Base-by-base conservation (phyloP, 2,329 filamentous ascomycete species). In the Leptographium lundbergii region DNA sequence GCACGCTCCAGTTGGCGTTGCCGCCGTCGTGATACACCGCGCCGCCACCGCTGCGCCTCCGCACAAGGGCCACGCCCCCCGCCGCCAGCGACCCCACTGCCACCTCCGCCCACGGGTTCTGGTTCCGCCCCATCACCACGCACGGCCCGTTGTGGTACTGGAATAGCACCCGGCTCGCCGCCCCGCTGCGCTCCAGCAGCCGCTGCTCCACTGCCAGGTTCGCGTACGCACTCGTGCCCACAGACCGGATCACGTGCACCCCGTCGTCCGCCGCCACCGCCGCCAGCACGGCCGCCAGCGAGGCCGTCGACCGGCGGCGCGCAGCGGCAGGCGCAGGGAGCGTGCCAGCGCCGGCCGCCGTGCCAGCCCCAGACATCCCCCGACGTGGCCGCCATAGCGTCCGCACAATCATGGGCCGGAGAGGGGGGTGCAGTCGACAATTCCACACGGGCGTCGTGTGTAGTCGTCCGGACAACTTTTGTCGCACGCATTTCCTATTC, bases 181-280 rank as follows among this genome's bases (percentile, higher is more conserved):
- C 76, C 1, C 85, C 81, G 0, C 87, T 86, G 58, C 84, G 83
- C 66, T 89, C 84, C 9, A 97, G 81, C 34, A 99, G 84, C 70
- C 89, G 86, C 70, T 97, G 90, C 75, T 99, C 94, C 66, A 96
- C 86, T 36, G 91, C 91, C 60, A 99, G 88, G 72, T 99, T 99
- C 66, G 95, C 75, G 70, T 87, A 92, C 5, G 94, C 91, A 68
- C 95, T 82, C 56, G 73, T 75, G 59, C 83, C 87, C 61, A 74
- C 74, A 13, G 88, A 91, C 61, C 84, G 76, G 73, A 90, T 91
- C 65, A 91, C 79, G 64, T 92, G 87, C 19, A 78, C 72, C 7
- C 7, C 13, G 10, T 14, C 34, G 22, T 42, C 13, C 29, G 90
- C 2, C 73, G 96, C 62, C 87, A 58, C 50, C 4, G 48, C 56